Evolutionary conservation across 306 rosid species (phyloP).

Genomic region (Cucurbita pepo): DNA sequence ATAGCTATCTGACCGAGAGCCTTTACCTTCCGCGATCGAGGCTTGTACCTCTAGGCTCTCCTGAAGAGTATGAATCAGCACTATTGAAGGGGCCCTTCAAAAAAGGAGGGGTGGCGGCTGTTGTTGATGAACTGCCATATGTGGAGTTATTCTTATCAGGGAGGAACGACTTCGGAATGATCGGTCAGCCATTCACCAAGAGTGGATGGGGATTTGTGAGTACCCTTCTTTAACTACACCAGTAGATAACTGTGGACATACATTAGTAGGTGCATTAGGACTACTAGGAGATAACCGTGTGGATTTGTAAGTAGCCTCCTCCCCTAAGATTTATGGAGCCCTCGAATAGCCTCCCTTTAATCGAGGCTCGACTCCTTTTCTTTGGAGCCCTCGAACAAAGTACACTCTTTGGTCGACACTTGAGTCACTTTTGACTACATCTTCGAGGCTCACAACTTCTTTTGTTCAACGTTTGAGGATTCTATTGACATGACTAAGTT

Average conservation of each 20-base stretch:
- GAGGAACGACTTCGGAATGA: slow-evolving; percentile 54
- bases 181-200: slow-evolving; percentile 75
- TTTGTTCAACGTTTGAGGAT: no score
- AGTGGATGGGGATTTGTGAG: slow-evolving; percentile 99
- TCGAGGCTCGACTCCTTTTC: no score
- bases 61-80: slow-evolving; percentile 69
- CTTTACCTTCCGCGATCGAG: slow-evolving; percentile 51
- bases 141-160: slow-evolving; percentile 64
- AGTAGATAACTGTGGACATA: neutral
- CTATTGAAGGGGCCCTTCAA: slow-evolving; percentile 45
- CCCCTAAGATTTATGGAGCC: no score
- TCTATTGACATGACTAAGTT: no score
- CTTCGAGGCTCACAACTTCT: no score
- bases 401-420: no score
- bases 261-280: neutral
- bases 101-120: slow-evolving; percentile 82
- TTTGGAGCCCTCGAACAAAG: no score
- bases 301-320: no score
- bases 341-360: no score
- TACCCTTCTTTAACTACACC: slow-evolving; percentile 10
- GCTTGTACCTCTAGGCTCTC: slow-evolving; percentile 63
- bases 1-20: slow-evolving; percentile 57
- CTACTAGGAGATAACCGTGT: no score
- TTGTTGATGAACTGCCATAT: slow-evolving; percentile 77
- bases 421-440: no score